Conservation (phyloP, 2,329 filamentous ascomycete genomes). For the Hymenotorrendiella dingleyae region DNA sequence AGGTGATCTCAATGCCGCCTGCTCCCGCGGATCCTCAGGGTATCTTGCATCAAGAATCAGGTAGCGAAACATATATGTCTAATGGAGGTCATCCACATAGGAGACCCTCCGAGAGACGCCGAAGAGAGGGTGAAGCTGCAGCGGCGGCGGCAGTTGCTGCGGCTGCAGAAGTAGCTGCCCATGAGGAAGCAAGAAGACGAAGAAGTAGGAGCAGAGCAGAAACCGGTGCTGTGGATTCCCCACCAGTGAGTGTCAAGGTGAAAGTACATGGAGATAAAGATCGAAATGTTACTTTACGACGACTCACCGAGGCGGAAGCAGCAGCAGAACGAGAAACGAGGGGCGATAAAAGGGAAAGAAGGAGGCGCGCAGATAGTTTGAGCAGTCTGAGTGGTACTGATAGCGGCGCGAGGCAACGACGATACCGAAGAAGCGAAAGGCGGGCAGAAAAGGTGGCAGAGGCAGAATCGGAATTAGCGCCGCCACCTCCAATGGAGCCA, state of each 20-base stretch:
- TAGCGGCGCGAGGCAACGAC: slow-evolving; percentile 38
- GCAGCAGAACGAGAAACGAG: slow-evolving; percentile 32
- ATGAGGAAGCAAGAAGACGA: slow-evolving; percentile 36
- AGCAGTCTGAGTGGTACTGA: slow-evolving; percentile 55
- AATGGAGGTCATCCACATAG: slow-evolving; percentile 36
- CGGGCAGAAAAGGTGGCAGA: slow-evolving; percentile 37
- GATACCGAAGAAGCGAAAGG: slow-evolving; percentile 51
- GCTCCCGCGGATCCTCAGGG: slow-evolving; percentile 50
- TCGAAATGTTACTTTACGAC: slow-evolving; percentile 54
- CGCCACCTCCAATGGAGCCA: slow-evolving; percentile 31
- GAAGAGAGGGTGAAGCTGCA: slow-evolving; percentile 38
- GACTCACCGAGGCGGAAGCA: slow-evolving; percentile 56
- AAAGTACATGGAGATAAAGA: slow-evolving; percentile 56
- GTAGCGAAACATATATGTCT: slow-evolving; percentile 39
- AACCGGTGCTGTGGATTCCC: slow-evolving; percentile 32
- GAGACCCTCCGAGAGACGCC: slow-evolving; percentile 41
- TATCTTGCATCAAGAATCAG: slow-evolving; percentile 36
- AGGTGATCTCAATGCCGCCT: slow-evolving; percentile 44
- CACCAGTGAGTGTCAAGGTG: slow-evolving; percentile 52
- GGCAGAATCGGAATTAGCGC: slow-evolving; percentile 23
- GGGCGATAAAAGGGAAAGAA: slow-evolving; percentile 32
- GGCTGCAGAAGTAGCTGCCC: slow-evolving; percentile 42
- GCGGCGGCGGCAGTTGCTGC: slow-evolving; percentile 41
- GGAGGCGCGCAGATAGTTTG: slow-evolving; percentile 43
- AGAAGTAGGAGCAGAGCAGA: slow-evolving; percentile 19